phyloP scores from a whole-genome alignment of 306 rosid species.

The Elaeagnus macrophylla region DNA sequence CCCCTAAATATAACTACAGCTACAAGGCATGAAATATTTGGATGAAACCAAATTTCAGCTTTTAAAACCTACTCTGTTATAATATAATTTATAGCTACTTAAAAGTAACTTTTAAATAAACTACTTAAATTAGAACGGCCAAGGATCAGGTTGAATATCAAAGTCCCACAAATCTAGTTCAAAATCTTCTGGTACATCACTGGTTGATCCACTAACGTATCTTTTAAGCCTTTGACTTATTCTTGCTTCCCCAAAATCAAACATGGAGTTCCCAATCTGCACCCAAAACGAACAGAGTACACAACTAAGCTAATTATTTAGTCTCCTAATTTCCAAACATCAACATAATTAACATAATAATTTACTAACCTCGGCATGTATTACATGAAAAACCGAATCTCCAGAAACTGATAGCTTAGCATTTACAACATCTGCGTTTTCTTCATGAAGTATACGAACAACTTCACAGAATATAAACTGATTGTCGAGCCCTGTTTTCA shows the following conservation, averaged over 20 bases:
- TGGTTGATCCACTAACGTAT: constrained; percentile 47
- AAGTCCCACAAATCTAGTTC: constrained; percentile 45
- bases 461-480: constrained; percentile 48
- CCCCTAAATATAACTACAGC: too few relatives aligned
- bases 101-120: too few relatives aligned
- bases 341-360: not conserved
- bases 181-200: constrained; percentile 32
- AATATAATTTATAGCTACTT: too few relatives aligned
- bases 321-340: not conserved
- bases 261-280: constrained; percentile 39
- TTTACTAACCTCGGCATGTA: constrained; percentile 60
- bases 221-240: constrained; percentile 47
- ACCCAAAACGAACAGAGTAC: not conserved
- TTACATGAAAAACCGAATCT: constrained; percentile 29
- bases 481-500: constrained; percentile 31
- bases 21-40: too few relatives aligned
- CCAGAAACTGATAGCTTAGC: constrained; percentile 35
- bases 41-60: too few relatives aligned
- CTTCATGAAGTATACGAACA: constrained; percentile 51
- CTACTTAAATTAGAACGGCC: constrained; percentile 25
- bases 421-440: constrained; percentile 36
- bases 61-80: too few relatives aligned
- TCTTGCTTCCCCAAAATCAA: constrained; percentile 40
- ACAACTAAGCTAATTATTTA: not conserved
- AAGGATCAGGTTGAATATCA: constrained; percentile 25